Base-by-base conservation (phyloP, 2,329 filamentous ascomycete species). In the Chaetomiaceae sp. region DNA sequence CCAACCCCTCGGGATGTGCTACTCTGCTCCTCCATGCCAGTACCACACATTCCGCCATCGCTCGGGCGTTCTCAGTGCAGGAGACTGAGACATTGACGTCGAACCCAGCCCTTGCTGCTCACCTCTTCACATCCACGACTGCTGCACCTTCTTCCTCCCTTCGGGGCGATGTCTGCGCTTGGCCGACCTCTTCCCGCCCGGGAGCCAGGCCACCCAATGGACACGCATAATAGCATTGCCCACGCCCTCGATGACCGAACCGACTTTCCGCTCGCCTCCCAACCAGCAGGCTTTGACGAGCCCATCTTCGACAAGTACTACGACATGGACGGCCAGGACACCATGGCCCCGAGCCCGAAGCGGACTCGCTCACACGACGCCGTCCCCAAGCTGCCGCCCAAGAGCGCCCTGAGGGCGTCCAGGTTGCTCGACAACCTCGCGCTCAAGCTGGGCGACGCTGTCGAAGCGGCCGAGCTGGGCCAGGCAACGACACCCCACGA, bases 401-500 rank as follows among this genome's bases (percentile, higher is more conserved):
- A 69, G 66, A 78, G 73, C 57, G 62, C 70, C 9, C 67, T 73
- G 18, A 65, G 76, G 55, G 63, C 66, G 17, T 78, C 75, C 8
- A 66, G 68, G 43, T 62, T 74, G 12, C 63, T 74, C 34, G 65
- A 69, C 51, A 63, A 57, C 46, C 51, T 61, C 45, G 56, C 57
- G 36, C 56, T 71, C 8, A 67, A 65, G 55, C 55, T 68, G 24
- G 58, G 61, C 45, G 58, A 60, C 38, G 42, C 48, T 9, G 45
- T 53, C 24, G 50, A 51, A 42, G 51, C 58, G 48, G 30, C 58
- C 57, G 41, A 60, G 47, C 56, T 63, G 20, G 57, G 65, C 12
- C 65, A 70, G 38, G 65, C 68, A 18, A 60, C 57, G 30, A 57
- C 61, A 2, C 75, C 78, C 6, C 78, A 81, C 60, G 75, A 80